Evolutionary conservation across 805 yeast species (phyloP).

Genomic region (Wickerhamiella sergipiensis): DNA sequence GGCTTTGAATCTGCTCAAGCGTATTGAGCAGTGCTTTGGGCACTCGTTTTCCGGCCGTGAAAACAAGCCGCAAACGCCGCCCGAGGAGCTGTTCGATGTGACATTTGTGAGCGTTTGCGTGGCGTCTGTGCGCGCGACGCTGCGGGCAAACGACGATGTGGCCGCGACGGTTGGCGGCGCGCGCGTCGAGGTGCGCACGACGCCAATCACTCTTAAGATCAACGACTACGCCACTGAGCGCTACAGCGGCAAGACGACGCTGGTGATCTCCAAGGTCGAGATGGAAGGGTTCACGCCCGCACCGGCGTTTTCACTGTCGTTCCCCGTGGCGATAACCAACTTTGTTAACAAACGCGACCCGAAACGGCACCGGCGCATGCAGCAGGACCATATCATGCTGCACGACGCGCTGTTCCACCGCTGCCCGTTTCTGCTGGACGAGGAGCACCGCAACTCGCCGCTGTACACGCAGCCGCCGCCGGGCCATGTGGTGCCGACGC

Average conservation of each 20-base stretch:
- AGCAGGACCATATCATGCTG: constrained; percentile 47
- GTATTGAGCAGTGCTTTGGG: constrained; percentile 34
- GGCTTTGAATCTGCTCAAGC: constrained; percentile 29
- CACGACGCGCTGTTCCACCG: constrained; percentile 83
- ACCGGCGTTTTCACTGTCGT: constrained; percentile 18
- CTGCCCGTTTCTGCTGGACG: constrained; percentile 53
- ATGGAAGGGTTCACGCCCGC: constrained; percentile 22
- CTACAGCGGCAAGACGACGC: constrained; percentile 42
- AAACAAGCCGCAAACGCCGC: constrained; percentile 49
- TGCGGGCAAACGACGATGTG: constrained; percentile 24
- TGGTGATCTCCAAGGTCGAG: constrained; percentile 36
- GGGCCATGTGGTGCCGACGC: constrained; percentile 31
- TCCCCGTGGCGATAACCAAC: constrained; percentile 47
- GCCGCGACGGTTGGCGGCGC: neutral
- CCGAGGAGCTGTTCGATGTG: constrained; percentile 51
- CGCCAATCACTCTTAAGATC: constrained; percentile 28
- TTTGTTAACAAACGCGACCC: constrained; percentile 42
- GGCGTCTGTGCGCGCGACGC: constrained; percentile 31
- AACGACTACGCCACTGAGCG: constrained; percentile 61
- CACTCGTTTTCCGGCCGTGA: constrained; percentile 64
- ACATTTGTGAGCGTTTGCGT: constrained; percentile 47
- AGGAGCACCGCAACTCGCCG: constrained; percentile 30
- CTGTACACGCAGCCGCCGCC: constrained; percentile 1
- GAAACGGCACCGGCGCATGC: constrained; percentile 34
- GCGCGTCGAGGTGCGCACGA: constrained; percentile 17